Percentiles rank a stretch among this genome's conserved stretches.
Evolutionary conservation across 495 filamentous ascomycete species (phyloP).

Genomic region (Polyplosphaeria fusca): DNA sequence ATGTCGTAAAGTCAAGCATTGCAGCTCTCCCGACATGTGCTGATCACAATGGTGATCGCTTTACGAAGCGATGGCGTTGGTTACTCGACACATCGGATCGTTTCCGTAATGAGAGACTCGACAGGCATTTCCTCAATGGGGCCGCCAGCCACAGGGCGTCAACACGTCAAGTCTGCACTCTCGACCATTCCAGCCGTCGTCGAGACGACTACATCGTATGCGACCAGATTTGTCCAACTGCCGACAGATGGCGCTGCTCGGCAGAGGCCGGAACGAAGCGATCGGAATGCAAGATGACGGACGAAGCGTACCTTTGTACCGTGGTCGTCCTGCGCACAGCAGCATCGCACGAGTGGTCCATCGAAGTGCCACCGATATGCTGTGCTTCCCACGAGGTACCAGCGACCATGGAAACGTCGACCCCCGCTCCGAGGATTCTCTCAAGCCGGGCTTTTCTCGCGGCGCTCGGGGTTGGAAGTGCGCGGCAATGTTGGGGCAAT

Average conservation of each 20-base stretch:
- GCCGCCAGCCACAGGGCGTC: too few relatives aligned
- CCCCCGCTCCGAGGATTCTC: neutral
- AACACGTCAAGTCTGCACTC: too few relatives aligned
- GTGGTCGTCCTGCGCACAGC: neutral
- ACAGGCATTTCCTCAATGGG: too few relatives aligned
- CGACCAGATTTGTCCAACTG: too few relatives aligned
- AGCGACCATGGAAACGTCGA: neutral
- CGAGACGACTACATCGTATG: too few relatives aligned
- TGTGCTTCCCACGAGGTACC: neutral
- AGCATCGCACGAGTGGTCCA: neutral
- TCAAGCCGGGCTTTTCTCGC: too few relatives aligned
- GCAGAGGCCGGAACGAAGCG: neutral
- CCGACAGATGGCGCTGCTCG: neutral
- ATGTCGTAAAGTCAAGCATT: constrained; percentile 6
- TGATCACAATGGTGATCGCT: neutral
- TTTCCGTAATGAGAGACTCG: neutral
- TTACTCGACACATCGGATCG: neutral
- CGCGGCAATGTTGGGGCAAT: too few relatives aligned
- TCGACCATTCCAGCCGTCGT: neutral
- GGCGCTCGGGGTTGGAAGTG: too few relatives aligned
- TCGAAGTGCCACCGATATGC: neutral
- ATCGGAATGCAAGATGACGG: constrained; percentile 1
- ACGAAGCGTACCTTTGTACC: neutral
- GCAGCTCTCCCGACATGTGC: constrained; percentile 8
- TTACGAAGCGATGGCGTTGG: neutral